A percentile compares a stretch with the other conserved stretches of the same genome.
Evolutionary conservation across 2,329 filamentous ascomycete species (phyloP).

Genomic region (Pseudocercospora pini-densiflorae): DNA sequence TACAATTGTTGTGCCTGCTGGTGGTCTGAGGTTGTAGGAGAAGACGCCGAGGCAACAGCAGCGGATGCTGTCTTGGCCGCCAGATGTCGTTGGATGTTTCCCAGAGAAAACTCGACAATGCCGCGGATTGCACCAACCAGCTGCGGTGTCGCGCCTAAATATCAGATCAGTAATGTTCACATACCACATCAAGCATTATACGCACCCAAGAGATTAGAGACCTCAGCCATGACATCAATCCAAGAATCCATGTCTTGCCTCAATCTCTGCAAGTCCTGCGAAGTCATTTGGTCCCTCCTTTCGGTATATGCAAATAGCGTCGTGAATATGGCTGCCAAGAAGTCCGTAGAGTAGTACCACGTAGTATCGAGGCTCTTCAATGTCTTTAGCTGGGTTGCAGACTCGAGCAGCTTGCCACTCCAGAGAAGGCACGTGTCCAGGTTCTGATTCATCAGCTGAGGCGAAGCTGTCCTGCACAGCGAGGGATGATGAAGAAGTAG

Average conservation of each 20-base stretch:
- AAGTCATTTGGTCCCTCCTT: constrained; percentile 63
- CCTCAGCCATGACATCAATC: constrained; percentile 70
- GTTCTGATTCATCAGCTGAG: constrained; percentile 63
- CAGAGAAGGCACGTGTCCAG: constrained; percentile 66
- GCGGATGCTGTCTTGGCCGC: constrained; percentile 48
- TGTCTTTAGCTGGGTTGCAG: constrained; percentile 63
- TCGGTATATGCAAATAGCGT: constrained; percentile 72
- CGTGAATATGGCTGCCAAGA: constrained; percentile 74
- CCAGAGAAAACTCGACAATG: constrained; percentile 55
- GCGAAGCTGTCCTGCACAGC: constrained; percentile 55
- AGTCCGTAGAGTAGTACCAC: constrained; percentile 75
- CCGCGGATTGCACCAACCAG: constrained; percentile 54
- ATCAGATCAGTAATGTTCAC: neutral
- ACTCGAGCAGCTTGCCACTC: constrained; percentile 66
- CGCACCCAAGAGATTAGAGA: constrained; percentile 69
- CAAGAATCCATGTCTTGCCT: constrained; percentile 71
- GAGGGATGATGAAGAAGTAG: constrained; percentile 60
- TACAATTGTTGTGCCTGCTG: constrained; percentile 17
- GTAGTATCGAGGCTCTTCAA: constrained; percentile 75
- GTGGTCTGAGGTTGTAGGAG: constrained; percentile 14
- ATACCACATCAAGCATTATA: constrained; percentile 22
- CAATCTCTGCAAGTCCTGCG: constrained; percentile 63
- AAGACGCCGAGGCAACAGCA: constrained; percentile 45
- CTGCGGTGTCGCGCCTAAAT: constrained; percentile 47
- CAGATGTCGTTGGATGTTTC: constrained; percentile 52